Evolutionary conservation across 441 rosid genomes (phyloP), one percentile per base, ranked within the genome.

Genomic region (Gossypium laxum): DNA sequence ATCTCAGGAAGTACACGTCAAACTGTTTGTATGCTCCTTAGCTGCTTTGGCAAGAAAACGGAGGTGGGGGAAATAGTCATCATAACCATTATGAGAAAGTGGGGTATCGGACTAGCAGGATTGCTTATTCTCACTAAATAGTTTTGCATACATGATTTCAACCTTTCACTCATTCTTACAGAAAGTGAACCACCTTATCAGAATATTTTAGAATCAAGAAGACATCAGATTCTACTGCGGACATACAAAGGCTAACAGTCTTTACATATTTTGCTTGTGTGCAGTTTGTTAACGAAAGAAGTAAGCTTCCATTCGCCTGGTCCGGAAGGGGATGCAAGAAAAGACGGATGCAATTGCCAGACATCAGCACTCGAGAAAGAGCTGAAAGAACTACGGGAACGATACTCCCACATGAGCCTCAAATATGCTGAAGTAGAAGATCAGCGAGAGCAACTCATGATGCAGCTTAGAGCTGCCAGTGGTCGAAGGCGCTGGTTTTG

Each of bases 381-480:
- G 79, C 70, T 89, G 73, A 82, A 34, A 72, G 88, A 85, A 51
- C 43, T 87, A 55, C 84, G 43, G 0, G 87, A 89, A 54, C 77
- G 87, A 32, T 86, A 85, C 81, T 74, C 80, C 73, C 80, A 81
- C 41, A 80, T 87, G 88, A 89, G 94, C 84, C 86, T 87, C 43
- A 83, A 86, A 69, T 89, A 83, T 21, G 90, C 89, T 0, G 85
- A 89, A 76, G 91, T 82, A 0, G 88, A 87, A 80, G 79, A 85
- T 64, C 79, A 87, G 54, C 76, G 86, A 4, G 88, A 82, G 65
- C 82, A 85, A 64, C 88, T 89, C 3, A 77, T 79, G 67, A 72
- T 82, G 75, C 85, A 84, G 77, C 87, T 85, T 65, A 89, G 77
- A 77, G 54, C 85, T 18, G 73, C 22, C 1, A 75, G 51, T 30